Evolutionary conservation across 108 stramenopile species (phyloP), one percentile per base, ranked within the genome.

Genomic region (Licmophora abbreviata): DNA sequence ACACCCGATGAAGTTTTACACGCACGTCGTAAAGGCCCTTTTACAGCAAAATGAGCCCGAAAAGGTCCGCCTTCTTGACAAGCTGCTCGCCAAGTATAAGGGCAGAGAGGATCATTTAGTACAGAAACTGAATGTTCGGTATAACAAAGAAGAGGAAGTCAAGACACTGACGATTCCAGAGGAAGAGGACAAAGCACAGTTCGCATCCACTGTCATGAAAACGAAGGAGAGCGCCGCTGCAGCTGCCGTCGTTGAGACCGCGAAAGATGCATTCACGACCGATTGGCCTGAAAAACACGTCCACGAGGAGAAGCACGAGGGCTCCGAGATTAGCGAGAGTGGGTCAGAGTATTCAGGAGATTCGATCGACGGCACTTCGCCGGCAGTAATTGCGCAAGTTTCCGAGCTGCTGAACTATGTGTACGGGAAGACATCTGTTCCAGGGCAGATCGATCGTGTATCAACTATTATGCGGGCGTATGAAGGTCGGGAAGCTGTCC

Each of bases 391-490:
- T 68, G 88, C 88, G 0, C 88, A 90, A 69, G 88, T 90, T n/a
- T 90, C 88, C 14, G 88, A 90, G 51, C 67, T 90, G 42, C 68
- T 90, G 46, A 90, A 90, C 49, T 90, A 85, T 38, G 88, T 90
- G 10, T 90, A 90, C 34, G 88, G 88, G 20, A 90, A 90, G 69
- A 90, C 88, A 0, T 83, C 88, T 1, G 88, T 90, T 22, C 81
- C 88, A 3, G 88, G 88, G 18, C 88, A 90, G 67, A 90, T 90
- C 46, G 88, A 90, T 52, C 81, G 88, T 58, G 88, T 90, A 8
- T 85, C 84, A 2, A 90, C 88, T 26, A 90, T 90, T 41, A 90
- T 90, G 88, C 74, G 88, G 10, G 88, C 88, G 3, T 90, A 90
- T 58, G 88, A 90, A 71, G 88, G 84, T 10, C 81, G 88, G 8